A percentile compares a stretch with the other conserved stretches of the same genome.
These are phyloP conservation scores for Oligophagozyma castellii DNA, from an alignment of 1,139 yeast genomes.

Conservation along the genomic window DNA sequence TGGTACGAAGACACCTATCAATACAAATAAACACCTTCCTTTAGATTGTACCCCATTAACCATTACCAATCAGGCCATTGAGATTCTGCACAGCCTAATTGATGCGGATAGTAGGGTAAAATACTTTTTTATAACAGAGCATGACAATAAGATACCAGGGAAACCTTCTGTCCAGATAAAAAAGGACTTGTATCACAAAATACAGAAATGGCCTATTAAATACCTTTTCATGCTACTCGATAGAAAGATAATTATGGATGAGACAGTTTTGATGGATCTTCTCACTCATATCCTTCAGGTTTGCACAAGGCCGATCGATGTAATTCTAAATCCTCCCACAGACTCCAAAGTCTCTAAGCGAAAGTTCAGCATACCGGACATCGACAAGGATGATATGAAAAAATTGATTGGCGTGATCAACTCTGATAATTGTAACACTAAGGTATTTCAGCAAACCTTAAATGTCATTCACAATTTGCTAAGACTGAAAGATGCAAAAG, in stretches of 20 bases:
- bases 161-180: constrained; percentile 25
- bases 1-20: constrained; percentile 11
- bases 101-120: constrained; percentile 59
- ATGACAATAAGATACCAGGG: constrained; percentile 46
- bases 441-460: constrained; percentile 74
- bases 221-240: constrained; percentile 50
- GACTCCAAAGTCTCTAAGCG: constrained; percentile 14
- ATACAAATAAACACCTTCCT: constrained; percentile 31
- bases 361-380: constrained; percentile 45
- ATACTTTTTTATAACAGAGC: constrained; percentile 69
- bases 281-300: constrained; percentile 64
- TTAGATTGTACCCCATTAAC: constrained; percentile 52
- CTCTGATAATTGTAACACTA: constrained; percentile 78
- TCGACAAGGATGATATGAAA: constrained; percentile 51
- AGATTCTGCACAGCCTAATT: constrained; percentile 57
- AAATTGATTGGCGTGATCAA: constrained; percentile 56
- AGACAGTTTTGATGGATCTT: constrained; percentile 62
- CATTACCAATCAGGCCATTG: constrained; percentile 68
- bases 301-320: constrained; percentile 58
- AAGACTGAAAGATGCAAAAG: constrained; percentile 45
- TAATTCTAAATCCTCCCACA: constrained; percentile 29
- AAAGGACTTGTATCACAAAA: constrained; percentile 30
- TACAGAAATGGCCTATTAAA: constrained; percentile 59
- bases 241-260: constrained; percentile 50
- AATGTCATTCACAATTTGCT: constrained; percentile 74